Base-by-base conservation (phyloP, 2,329 filamentous ascomycete genomes). In the Aspergillus novofumigatus region DNA sequence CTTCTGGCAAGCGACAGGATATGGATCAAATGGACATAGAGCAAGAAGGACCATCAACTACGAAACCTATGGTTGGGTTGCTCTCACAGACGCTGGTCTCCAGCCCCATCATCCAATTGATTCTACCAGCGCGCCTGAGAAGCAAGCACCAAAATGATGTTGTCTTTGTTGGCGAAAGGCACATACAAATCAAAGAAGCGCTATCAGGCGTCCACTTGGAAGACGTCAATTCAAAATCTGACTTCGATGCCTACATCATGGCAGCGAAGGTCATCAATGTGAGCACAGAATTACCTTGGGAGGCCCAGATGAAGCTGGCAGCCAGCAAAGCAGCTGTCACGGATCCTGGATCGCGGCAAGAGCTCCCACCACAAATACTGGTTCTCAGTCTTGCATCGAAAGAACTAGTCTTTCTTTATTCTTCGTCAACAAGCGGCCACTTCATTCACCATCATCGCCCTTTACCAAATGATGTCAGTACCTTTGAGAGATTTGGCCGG, bases 151-250 rank as follows among this genome's bases (percentile, higher is more conserved):
- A 86, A 59, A 92, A 94, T 64, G 92, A 97, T 76, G 85, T 97
- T 61, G 87, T 92, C 41, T 91, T 96, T 65, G 82, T 99, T 56
- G 90, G 92, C 54, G 89, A 96, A 63, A 83, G 89, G 61, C 90
- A 86, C 65, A 83, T 99, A 48, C 88, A 93, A 63, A 85, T 97
- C 61, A 89, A 87, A 65, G 89, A 96, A 70, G 82, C 94, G 23
- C 65, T 75, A 2, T 79, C 80, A 4, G 79, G 80, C 48, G 86
- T 87, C 1, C 86, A 89, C 66, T 81, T 96, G 25, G 84, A 87
- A 62, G 86, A 91, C 67, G 79, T 96, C n/a, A 80, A 83, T n/a
- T 83, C 84, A 59, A 95, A 92, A 72, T 81, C 82, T 44, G 86
- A 96, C 69, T 93, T 97, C 70, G 86, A 86, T 54, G 83, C 85